Evolutionary conservation across 306 rosid genomes (phyloP).

Genomic region (Corylus heterophylla): DNA sequence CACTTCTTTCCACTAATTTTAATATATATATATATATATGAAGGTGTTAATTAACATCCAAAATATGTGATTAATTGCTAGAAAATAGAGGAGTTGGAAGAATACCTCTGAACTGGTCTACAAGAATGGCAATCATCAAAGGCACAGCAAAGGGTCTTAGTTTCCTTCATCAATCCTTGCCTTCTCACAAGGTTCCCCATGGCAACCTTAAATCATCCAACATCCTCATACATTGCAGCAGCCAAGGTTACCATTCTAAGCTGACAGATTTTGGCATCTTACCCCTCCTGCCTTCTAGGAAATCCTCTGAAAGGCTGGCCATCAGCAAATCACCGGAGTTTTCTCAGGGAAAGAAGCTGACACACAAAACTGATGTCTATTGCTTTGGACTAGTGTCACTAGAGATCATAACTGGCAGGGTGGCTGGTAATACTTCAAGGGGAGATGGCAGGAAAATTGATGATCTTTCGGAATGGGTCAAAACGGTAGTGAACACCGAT

Average conservation of each 20-base stretch:
- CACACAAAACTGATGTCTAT: slow-evolving; percentile 59
- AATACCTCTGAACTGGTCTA: slow-evolving; percentile 55
- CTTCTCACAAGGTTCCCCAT: slow-evolving; percentile 68
- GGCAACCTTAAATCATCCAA: slow-evolving; percentile 68
- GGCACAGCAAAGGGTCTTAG: slow-evolving; percentile 65
- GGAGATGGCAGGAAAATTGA: slow-evolving; percentile 32
- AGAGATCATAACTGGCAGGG: slow-evolving; percentile 69
- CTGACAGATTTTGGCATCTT: slow-evolving; percentile 63
- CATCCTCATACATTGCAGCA: slow-evolving; percentile 40
- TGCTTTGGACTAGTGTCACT: slow-evolving; percentile 69
- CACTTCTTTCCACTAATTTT: slow-evolving; percentile 14
- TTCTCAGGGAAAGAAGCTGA: slow-evolving; percentile 53
- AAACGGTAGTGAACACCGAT: slow-evolving; percentile 62
- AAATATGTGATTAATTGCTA: slow-evolving; percentile 32
- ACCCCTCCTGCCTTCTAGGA: slow-evolving; percentile 37
- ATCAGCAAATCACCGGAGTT: slow-evolving; percentile 62
- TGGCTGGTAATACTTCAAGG: slow-evolving; percentile 54
- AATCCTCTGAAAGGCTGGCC: slow-evolving; percentile 37
- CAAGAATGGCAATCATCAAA: slow-evolving; percentile 60
- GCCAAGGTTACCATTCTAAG: slow-evolving; percentile 44
- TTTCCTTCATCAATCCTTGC: slow-evolving; percentile 61
- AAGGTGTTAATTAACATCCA: background rate
- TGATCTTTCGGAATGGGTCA: slow-evolving; percentile 75
- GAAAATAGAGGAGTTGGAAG: slow-evolving; percentile 57
- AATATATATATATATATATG: too few relatives aligned